phyloP scores from a whole-genome alignment of 495 filamentous ascomycete genomes.

The Xylaria palmicola region DNA sequence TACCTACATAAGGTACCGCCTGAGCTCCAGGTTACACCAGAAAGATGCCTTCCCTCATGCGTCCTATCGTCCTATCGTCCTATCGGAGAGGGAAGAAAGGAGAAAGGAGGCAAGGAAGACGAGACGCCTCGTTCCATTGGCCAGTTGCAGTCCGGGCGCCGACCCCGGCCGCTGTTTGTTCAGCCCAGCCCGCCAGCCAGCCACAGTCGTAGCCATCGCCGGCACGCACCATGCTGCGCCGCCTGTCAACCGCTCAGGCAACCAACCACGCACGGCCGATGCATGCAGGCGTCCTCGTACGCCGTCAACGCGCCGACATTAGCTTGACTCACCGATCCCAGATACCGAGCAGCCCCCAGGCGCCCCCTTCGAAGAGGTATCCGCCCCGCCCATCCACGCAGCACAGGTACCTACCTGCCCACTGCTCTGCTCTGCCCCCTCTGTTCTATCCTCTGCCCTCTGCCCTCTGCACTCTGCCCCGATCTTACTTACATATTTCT shows the following conservation, averaged over 20 bases:
- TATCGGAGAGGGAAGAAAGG: slow-evolving; percentile 13
- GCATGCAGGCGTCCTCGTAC: no score
- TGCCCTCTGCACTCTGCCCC: background rate
- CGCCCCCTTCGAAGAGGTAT: no score
- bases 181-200: background rate
- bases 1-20: no score
- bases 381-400: background rate
- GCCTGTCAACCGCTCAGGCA: background rate
- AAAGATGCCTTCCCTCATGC: no score
- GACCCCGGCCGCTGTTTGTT: background rate
- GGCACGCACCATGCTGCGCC: no score
- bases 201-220: no score
- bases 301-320: no score
- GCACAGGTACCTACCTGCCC: no score
- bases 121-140: background rate
- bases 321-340: no score
- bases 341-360: no score
- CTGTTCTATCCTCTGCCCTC: no score
- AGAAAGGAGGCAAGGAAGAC: slow-evolving; percentile 9
- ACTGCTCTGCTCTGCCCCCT: background rate
- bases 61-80: background rate
- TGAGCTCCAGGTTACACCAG: no score
- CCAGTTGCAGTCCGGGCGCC: background rate
- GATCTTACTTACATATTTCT: background rate
- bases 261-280: background rate